These are phyloP conservation scores for Cordia subcordata DNA, from an alignment of 257 asterid genomes.

Conservation along the genomic window DNA sequence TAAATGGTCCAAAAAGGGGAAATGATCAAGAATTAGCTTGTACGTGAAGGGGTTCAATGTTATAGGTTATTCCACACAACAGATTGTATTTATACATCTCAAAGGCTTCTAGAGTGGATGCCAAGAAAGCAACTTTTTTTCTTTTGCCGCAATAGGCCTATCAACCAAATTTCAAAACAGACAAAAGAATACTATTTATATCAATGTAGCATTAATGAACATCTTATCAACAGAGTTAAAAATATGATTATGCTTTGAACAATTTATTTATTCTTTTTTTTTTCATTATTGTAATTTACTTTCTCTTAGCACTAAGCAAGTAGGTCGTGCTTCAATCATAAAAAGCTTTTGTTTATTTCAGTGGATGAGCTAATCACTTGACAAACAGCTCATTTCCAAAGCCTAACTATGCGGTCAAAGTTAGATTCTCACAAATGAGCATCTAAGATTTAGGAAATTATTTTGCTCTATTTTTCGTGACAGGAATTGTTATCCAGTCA, in stretches of 20 bases:
- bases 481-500: no score
- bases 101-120: conserved; percentile 34
- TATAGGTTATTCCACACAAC: conserved; percentile 8
- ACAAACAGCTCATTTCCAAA: no score
- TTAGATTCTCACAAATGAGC: no score
- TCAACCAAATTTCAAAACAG: conserved; percentile 17
- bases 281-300: neutral
- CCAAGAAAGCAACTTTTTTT: conserved; percentile 42
- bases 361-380: neutral
- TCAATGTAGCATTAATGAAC: neutral
- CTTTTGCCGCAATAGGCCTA: conserved; percentile 18
- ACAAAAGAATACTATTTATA: conserved; percentile 1
- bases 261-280: conserved; percentile 5
- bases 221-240: conserved; percentile 9
- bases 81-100: conserved; percentile 9
- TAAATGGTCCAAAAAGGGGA: conserved; percentile 9
- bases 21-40: conserved; percentile 30
- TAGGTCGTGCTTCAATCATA: conserved; percentile 14
- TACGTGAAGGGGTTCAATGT: conserved; percentile 36
- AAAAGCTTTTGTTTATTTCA: neutral
- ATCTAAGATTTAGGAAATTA: no score
- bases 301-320: conserved; percentile 15
- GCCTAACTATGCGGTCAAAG: neutral
- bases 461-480: no score
- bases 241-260: conserved; percentile 13